Conservation (phyloP, 176 grass and related monocot genomes). For the Aegilops sharonensis region DNA sequence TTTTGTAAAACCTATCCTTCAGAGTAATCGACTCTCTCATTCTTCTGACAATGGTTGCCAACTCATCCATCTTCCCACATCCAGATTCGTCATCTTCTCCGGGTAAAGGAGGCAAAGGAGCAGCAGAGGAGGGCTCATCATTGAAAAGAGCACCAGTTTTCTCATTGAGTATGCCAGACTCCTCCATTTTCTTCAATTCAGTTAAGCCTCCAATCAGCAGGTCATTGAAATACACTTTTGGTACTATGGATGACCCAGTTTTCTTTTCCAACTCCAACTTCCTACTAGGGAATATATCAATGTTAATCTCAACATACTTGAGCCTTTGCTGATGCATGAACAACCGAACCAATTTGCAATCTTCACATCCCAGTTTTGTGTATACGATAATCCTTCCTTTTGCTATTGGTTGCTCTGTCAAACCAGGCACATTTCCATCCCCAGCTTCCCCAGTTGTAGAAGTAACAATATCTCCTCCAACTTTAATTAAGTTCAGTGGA, state of each 20-base stretch:
- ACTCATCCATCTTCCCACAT: conserved; percentile 87
- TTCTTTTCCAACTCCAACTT: conserved; percentile 91
- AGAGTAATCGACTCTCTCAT: conserved; percentile 78
- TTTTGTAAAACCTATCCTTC: conserved; percentile 97
- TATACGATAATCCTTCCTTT: conserved; percentile 83
- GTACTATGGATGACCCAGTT: conserved; percentile 64
- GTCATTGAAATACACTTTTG: conserved; percentile 84
- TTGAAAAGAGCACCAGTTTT: conserved; percentile 56
- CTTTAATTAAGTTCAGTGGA: conserved; percentile 86
- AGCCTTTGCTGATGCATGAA: conserved; percentile 67
- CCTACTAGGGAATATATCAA: conserved; percentile 82
- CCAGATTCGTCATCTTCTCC: conserved; percentile 95
- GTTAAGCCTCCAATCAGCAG: conserved; percentile 63
- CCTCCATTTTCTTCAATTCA: conserved; percentile 76
- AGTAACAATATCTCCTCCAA: conserved; percentile 50
- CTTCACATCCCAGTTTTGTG: conserved; percentile 71
- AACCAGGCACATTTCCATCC: conserved; percentile 23
- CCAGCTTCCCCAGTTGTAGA: conserved; percentile 41
- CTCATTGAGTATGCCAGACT: conserved; percentile 65
- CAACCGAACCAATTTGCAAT: conserved; percentile 68
- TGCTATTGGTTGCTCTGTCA: conserved; percentile 37
- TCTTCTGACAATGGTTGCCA: conserved; percentile 81
- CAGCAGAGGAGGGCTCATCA: conserved; percentile 49
- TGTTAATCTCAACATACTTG: conserved; percentile 81
- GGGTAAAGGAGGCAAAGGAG: conserved; percentile 76